Evolutionary conservation across 768 basidiomycete species (phyloP), one percentile per base, ranked within the genome.

Genomic region (Psilocybe subaeruginosa): DNA sequence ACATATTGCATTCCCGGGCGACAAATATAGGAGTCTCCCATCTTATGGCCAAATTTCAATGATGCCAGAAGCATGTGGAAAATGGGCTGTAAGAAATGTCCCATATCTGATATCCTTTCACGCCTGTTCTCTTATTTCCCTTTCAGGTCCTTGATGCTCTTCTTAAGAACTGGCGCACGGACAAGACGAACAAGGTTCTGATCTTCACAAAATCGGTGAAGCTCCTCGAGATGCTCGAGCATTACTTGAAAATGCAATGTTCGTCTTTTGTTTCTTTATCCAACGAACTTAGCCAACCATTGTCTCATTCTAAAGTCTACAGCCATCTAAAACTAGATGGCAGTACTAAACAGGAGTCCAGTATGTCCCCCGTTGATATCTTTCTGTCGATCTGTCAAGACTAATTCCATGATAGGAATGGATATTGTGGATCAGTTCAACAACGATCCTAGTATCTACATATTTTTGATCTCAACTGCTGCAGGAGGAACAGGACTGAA

Each of bases 181-280:
- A 88, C 50, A 68, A 67, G 6, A 79, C 82, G 0, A 95, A 92
- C 75, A 98, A 97, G 76, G 93, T 97, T 43, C 79, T 98, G 46
- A 88, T 98, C 60, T 98, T 98, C 75, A 95, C 95, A 2, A 95
- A 95, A 72, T 91, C 93, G 1, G 92, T 96, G 58, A 94, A 95
- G 71, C 76, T 98, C 27, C 79, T 98, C 11, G 89, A 91, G 16
- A 93, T 95, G 87, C 75, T 97, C 29, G 85, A 90, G 37, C 90
- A 85, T 66, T 90, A 92, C 71, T 81, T 95, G 11, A 78, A 77
- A n/a, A 76, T 74, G 8, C 76, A 76, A 70, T 74, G 91, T 90
- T 46, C 51, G 78, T 67, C 8, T 5, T 8, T 5, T 8, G n/a
- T 39, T 27, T 45, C 49, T 43, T 52, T 31, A 8, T 8, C 14